Percentiles rank a stretch among this genome's conserved stretches.
Evolutionary conservation across 2,329 filamentous ascomycete species (phyloP).

Genomic region (Cercospora beticola): DNA sequence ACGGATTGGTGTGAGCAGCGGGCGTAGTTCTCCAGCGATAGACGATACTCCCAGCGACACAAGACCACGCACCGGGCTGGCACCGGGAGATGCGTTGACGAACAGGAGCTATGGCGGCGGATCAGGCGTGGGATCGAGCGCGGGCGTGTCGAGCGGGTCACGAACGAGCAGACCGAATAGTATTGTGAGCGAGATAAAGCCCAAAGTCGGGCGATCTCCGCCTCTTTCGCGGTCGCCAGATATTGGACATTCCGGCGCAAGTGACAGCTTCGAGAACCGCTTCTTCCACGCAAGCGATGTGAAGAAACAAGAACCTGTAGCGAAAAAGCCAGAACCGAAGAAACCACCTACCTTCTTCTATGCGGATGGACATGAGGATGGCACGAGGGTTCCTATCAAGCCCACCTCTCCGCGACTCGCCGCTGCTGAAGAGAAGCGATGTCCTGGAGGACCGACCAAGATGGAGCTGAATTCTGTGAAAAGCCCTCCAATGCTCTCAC

Average conservation of each 20-base stretch:
- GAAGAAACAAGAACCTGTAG: constrained; percentile 34
- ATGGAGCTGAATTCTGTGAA: constrained; percentile 23
- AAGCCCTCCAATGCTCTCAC: constrained; percentile 36
- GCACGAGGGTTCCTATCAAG: constrained; percentile 39
- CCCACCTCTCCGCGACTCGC: constrained; percentile 42
- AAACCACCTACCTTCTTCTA: constrained; percentile 54
- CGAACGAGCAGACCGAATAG: constrained; percentile 40
- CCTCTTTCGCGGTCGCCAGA: constrained; percentile 39
- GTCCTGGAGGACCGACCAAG: constrained; percentile 26
- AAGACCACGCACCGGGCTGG: constrained; percentile 15
- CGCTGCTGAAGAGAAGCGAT: constrained; percentile 30
- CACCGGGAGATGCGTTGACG: constrained; percentile 12
- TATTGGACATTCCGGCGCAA: constrained; percentile 17
- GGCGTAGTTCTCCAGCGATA: constrained; percentile 53
- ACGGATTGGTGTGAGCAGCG: constrained; percentile 59
- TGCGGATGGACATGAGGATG: constrained; percentile 51
- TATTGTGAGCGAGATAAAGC: constrained; percentile 35
- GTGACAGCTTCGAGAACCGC: constrained; percentile 54
- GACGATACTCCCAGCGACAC: constrained; percentile 24
- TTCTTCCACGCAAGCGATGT: constrained; percentile 93
- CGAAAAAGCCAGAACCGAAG: constrained; percentile 41
- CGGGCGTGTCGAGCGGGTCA: constrained; percentile 10
- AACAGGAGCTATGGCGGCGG: constrained; percentile 24
- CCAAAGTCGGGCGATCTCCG: constrained; percentile 30
- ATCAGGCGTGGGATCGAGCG: constrained; percentile 17